phyloP scores from a whole-genome alignment of 345 rosid genomes.

The Luvunga scandens region DNA sequence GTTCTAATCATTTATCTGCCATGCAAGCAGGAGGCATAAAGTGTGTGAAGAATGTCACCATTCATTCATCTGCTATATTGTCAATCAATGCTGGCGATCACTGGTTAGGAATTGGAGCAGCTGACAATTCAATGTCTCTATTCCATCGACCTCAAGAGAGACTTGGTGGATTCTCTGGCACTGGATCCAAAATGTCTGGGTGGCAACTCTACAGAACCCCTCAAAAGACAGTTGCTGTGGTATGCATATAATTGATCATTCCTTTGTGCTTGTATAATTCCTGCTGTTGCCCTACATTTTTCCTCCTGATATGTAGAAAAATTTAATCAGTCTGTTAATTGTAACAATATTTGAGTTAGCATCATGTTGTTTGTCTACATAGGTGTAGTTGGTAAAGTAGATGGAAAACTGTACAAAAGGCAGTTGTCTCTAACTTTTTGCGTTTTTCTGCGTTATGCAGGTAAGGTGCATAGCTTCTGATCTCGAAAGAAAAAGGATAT shows the following conservation, averaged over 20 bases:
- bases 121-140: constrained; percentile 98
- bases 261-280: background rate
- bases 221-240: constrained; percentile 86
- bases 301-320: background rate
- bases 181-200: constrained; percentile 79
- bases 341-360: background rate
- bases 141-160: constrained; percentile 93
- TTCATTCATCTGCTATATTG: constrained; percentile 72
- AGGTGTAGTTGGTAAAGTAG: background rate
- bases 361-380: too few species aligned
- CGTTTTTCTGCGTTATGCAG: constrained; percentile 32
- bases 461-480: constrained; percentile 94
- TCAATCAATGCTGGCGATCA: constrained; percentile 91
- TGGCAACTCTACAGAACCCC: constrained; percentile 99
- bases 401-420: background rate
- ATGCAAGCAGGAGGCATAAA: constrained; percentile 60
- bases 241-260: constrained; percentile 29
- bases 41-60: constrained; percentile 88
- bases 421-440: background rate
- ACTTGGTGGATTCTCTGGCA: constrained; percentile 47
- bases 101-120: constrained; percentile 97
- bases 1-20: background rate
- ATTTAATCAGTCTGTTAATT: background rate
- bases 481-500: constrained; percentile 97
- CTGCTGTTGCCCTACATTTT: background rate